These are phyloP conservation scores for Spencermartinsiella europaea DNA, from an alignment of 805 yeast genomes.

Conservation along the genomic window DNA sequence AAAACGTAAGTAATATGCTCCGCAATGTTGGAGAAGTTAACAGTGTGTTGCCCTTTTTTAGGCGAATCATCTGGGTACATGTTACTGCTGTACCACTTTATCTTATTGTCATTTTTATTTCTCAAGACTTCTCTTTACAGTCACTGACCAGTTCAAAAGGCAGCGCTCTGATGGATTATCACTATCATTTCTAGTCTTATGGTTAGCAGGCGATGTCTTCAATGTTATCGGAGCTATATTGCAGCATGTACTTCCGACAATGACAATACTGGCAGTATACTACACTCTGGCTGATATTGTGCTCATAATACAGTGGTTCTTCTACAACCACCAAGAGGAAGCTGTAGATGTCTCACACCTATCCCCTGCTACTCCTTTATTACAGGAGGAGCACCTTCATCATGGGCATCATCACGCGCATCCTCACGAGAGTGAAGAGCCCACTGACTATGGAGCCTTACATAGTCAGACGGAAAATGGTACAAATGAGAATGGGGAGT, in stretches of 20 bases:
- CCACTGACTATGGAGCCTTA: conserved; percentile 3
- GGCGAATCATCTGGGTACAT: no score
- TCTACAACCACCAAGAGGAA: conserved; percentile 59
- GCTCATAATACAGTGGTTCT: conserved; percentile 73
- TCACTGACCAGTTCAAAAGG: conserved; percentile 66
- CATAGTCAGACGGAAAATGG: conserved; percentile 3
- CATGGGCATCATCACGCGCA: background rate
- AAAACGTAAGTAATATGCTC: conserved; percentile 53
- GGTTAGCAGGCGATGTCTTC: conserved; percentile 93
- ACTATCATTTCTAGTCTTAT: conserved; percentile 73
- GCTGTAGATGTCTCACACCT: conserved; percentile 69
- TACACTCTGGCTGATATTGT: conserved; percentile 89
- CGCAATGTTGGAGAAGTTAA: no score
- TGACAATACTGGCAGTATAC: conserved; percentile 87
- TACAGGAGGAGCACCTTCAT: conserved; percentile 47
- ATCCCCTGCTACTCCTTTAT: conserved; percentile 83
- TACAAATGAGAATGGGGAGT: background rate
- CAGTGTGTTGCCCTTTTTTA: no score
- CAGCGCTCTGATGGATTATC: conserved; percentile 89
- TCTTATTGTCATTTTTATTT: no score
- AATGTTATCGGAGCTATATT: conserved; percentile 86
- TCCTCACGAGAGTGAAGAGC: conserved; percentile 44
- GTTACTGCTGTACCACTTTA: no score
- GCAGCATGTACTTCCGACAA: conserved; percentile 90
- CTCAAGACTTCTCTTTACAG: no score